Evolutionary conservation across 139 green algal species (phyloP).

Genomic region (Auxenochlorella pyrenoidosa): DNA sequence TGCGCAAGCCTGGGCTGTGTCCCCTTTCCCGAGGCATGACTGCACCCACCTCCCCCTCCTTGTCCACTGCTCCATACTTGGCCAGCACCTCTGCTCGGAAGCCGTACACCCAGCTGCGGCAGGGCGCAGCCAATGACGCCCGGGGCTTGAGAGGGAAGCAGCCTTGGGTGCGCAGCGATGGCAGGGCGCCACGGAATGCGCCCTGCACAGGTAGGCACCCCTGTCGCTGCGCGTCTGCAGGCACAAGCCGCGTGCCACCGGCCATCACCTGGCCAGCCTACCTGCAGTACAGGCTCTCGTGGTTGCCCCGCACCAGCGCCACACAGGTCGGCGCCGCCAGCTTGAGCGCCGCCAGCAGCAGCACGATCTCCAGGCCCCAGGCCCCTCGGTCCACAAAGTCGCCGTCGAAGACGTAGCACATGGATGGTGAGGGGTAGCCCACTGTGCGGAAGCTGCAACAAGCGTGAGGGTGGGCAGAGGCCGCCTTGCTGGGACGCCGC

Average conservation of each 20-base stretch:
- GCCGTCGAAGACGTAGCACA: neutral
- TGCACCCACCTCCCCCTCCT: neutral
- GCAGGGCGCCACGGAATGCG: too few species aligned
- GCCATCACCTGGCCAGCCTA: neutral
- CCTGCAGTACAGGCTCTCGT: slow-evolving; percentile 84
- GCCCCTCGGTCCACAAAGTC: slow-evolving; percentile 87
- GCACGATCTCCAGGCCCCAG: slow-evolving; percentile 92
- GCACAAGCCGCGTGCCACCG: neutral
- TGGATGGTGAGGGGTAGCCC: neutral
- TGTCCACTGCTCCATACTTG: neutral
- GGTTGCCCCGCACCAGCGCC: slow-evolving; percentile 81
- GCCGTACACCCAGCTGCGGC: neutral
- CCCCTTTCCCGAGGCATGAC: neutral
- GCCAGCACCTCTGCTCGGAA: neutral
- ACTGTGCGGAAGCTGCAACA: neutral
- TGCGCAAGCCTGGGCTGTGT: too few species aligned
- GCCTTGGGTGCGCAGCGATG: too few species aligned
- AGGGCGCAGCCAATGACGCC: too few species aligned
- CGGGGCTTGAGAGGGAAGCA: too few species aligned
- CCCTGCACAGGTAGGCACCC: too few species aligned
- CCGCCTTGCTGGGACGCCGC: too few species aligned
- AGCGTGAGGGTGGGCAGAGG: too few species aligned
- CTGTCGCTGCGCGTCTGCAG: neutral
- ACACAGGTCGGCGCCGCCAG: slow-evolving; percentile 58
- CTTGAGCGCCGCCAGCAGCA: slow-evolving; percentile 74